Conservation (phyloP, 768 basidiomycete genomes). For the Hortiboletus flavorubellus region DNA sequence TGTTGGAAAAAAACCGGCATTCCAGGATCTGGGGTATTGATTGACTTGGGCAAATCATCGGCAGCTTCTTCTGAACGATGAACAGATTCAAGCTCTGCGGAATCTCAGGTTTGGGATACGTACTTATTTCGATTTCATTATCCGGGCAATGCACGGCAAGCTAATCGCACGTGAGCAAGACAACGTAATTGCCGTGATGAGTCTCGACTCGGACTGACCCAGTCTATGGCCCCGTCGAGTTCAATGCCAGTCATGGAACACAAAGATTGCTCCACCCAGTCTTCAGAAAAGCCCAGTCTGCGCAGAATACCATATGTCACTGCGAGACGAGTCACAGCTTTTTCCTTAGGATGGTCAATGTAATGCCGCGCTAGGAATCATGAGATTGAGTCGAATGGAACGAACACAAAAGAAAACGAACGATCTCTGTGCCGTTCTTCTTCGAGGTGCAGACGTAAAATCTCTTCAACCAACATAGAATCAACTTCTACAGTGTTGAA, state of each 20-base stretch:
- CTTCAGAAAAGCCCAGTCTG: slow-evolving; percentile 71
- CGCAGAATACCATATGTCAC: slow-evolving; percentile 79
- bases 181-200: neutral
- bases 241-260: slow-evolving; percentile 59
- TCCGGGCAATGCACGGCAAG: slow-evolving; percentile 62
- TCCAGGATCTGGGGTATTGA: neutral
- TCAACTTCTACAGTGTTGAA: slow-evolving; percentile 65
- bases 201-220: slow-evolving; percentile 52
- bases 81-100: slow-evolving; percentile 1
- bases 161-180: slow-evolving; percentile 36
- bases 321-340: slow-evolving; percentile 63
- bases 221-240: slow-evolving; percentile 87
- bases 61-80: slow-evolving; percentile 11
- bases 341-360: slow-evolving; percentile 65
- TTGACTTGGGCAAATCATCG: slow-evolving; percentile 10
- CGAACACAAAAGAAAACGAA: neutral
- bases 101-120: slow-evolving; percentile 2
- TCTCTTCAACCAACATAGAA: slow-evolving; percentile 49
- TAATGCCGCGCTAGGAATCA: slow-evolving; percentile 6
- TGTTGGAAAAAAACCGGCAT: slow-evolving; percentile 2
- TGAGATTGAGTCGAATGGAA: neutral
- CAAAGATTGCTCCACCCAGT: slow-evolving; percentile 70
- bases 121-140: slow-evolving; percentile 48
- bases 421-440: slow-evolving; percentile 33
- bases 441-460: slow-evolving; percentile 51